These are phyloP conservation scores for Xylariaceae sp. DNA, from an alignment of 2,329 filamentous ascomycete genomes.

Conservation along the genomic window DNA sequence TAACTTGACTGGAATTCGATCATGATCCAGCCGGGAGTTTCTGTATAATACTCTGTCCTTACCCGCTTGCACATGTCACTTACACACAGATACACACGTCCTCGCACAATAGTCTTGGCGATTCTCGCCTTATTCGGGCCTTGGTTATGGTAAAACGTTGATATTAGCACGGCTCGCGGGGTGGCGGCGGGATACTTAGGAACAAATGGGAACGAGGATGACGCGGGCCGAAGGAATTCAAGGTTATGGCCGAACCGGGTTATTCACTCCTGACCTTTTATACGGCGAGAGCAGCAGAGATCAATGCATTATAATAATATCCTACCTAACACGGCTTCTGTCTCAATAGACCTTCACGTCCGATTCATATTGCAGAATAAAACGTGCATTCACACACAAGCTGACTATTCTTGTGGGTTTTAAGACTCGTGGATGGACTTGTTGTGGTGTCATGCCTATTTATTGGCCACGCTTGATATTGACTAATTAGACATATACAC, in stretches of 20 bases:
- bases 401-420: too few relatives aligned
- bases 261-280: constrained; percentile 5
- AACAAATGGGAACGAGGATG: constrained; percentile 10
- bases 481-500: too few relatives aligned
- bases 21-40: constrained; percentile 28
- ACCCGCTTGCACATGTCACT: constrained; percentile 27
- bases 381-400: too few relatives aligned
- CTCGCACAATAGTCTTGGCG: not conserved
- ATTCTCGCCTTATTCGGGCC: constrained; percentile 15
- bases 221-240: constrained; percentile 2
- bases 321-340: constrained; percentile 5
- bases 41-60: constrained; percentile 35
- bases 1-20: constrained; percentile 25
- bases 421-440: too few relatives aligned
- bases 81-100: constrained; percentile 5
- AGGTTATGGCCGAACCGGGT: constrained; percentile 17
- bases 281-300: constrained; percentile 13
- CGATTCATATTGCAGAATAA: too few relatives aligned
- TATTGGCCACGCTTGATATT: too few relatives aligned
- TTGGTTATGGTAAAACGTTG: constrained; percentile 24
- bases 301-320: constrained; percentile 28
- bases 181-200: constrained; percentile 9
- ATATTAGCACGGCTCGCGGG: constrained; percentile 23
- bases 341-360: not conserved
- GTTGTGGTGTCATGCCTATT: too few relatives aligned